Conservation (phyloP, 768 basidiomycete genomes). For the Russula ochroleuca region DNA sequence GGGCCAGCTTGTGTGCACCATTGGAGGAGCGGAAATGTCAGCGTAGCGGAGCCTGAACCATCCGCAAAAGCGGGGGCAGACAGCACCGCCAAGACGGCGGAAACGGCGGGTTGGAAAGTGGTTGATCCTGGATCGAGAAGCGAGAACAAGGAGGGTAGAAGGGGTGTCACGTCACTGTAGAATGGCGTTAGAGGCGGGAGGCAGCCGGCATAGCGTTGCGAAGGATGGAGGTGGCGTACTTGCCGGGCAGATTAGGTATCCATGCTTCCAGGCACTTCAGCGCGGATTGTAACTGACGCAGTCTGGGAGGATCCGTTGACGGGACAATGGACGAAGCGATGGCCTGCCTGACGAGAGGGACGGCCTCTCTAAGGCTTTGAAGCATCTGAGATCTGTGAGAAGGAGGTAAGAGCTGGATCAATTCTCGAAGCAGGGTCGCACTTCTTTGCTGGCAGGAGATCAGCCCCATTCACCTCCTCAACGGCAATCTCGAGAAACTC, state of each 20-base stretch:
- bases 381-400: conserved; percentile 54
- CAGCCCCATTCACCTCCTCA: conserved; percentile 74
- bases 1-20: conserved; percentile 64
- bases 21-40: conserved; percentile 82
- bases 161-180: conserved; percentile 59
- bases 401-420: conserved; percentile 9
- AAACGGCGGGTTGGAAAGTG: conserved; percentile 41
- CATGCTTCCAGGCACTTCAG: conserved; percentile 81
- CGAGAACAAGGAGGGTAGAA: conserved; percentile 61
- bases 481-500: conserved; percentile 81
- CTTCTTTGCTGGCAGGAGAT: conserved; percentile 70
- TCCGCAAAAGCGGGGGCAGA: conserved; percentile 67
- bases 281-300: conserved; percentile 59
- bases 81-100: conserved; percentile 61
- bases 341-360: conserved; percentile 66
- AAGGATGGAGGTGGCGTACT: conserved; percentile 41
- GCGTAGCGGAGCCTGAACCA: conserved; percentile 60
- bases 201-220: background rate
- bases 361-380: conserved; percentile 61
- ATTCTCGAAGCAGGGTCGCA: conserved; percentile 38
- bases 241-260: conserved; percentile 64
- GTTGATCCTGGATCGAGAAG: conserved; percentile 36
- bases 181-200: conserved; percentile 3
- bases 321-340: conserved; percentile 54
- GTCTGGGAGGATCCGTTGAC: conserved; percentile 33